Evolutionary conservation across 176 grass and related monocot species (phyloP), one percentile per base, ranked within the genome.

Genomic region (Rhynchospora pubera): DNA sequence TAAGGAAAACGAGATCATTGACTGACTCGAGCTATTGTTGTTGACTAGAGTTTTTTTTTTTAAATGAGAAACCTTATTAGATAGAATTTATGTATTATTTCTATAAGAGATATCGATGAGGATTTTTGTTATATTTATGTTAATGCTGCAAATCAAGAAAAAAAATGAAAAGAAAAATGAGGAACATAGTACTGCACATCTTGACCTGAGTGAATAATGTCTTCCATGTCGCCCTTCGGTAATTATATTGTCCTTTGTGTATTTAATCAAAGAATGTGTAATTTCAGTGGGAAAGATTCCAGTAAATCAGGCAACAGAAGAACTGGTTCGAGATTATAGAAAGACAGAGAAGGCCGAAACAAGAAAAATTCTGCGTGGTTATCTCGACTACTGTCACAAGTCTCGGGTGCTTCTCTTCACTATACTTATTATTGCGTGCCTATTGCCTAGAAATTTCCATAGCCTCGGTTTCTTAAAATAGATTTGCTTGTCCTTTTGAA

Each of bases 261-360:
- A 71, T 1, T 78, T 13, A 53, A 50, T 1, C 53, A 2, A 23
- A 14, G 42, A 62, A 22, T 70, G 23, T 56, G 72, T 23, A 32
- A 57, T 82, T 83, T 65, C 90, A 98, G 95, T 98, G 46, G 95
- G 95, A 21, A 98, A 89, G 68, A 93, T 98, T 53, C 95, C 95
- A 32, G 95, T 79, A 16, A 91, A 69, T 62, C 95, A 98, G 82
- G 92, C 92, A 18, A 94, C 85, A n/a, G 95, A 98, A 24, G 90
- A 90, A 80, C 22, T 94, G 53, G 92, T 98, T 61, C 69, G 69
- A 46, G 82, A 82, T 4, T 90, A 92, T 48, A 85, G 95, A 68
- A 89, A 45, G 77, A 80, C 80, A 1, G 92, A 98, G 87, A 93
- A 90, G 87, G 85, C 92, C 43, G 83, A 85, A 65, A 89, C 75